These are phyloP conservation scores for Penicillium soppii DNA, from an alignment of 495 filamentous ascomycete genomes.

Conservation along the genomic window DNA sequence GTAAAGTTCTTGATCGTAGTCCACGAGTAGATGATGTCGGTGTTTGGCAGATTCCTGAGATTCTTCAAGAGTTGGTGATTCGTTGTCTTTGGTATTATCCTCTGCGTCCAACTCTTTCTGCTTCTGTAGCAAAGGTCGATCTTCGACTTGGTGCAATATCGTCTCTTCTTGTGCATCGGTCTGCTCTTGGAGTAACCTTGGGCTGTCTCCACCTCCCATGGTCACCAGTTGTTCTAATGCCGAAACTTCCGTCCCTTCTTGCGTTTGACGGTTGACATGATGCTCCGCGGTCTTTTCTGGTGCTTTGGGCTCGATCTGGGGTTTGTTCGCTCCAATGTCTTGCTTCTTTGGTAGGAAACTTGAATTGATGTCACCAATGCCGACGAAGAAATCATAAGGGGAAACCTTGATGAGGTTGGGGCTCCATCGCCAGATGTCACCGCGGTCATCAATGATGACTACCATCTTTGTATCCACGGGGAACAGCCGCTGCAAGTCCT, in stretches of 20 bases:
- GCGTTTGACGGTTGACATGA: conserved; percentile 38
- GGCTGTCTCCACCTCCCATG: conserved; percentile 74
- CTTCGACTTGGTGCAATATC: conserved; percentile 83
- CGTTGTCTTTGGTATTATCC: conserved; percentile 59
- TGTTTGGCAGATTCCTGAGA: conserved; percentile 45
- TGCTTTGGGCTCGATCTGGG: conserved; percentile 16
- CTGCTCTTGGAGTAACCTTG: conserved; percentile 69
- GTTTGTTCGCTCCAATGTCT: conserved; percentile 52
- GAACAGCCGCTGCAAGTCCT: conserved; percentile 88
- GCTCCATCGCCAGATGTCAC: conserved; percentile 97
- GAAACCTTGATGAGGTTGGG: conserved; percentile 92
- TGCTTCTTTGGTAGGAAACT: conserved; percentile 90
- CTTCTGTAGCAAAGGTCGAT: conserved; percentile 80
- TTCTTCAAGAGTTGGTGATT: conserved; percentile 40
- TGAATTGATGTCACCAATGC: conserved; percentile 98
- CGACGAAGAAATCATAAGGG: conserved; percentile 96
- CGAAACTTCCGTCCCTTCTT: conserved; percentile 41
- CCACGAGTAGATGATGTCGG: conserved; percentile 77
- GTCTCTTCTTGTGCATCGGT: conserved; percentile 78
- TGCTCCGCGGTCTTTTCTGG: conserved; percentile 27
- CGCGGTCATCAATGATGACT: conserved; percentile 96
- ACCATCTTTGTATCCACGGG: conserved; percentile 99
- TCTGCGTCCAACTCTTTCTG: conserved; percentile 86
- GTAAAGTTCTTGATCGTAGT: conserved; percentile 78
- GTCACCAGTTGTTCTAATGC: conserved; percentile 72